Base-by-base conservation (phyloP, 2,329 filamentous ascomycete species). In the Exserohilum rostratum region DNA sequence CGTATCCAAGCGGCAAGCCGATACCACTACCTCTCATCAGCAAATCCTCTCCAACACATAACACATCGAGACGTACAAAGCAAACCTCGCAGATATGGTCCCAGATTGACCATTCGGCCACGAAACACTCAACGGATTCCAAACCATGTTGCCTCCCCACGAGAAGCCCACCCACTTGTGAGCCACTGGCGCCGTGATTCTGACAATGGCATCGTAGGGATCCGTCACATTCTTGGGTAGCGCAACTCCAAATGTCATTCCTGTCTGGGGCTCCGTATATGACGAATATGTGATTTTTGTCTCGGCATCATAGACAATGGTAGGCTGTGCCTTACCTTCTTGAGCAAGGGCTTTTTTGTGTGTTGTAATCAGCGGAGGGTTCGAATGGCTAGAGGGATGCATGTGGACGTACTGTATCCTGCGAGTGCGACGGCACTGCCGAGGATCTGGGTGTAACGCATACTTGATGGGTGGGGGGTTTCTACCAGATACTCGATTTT, bases 61-160 rank as follows among this genome's bases (percentile, higher is more conserved):
- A 6, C 22, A 25, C 22, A 2, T 6, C 3, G 18, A 12, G 9
- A 61, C 70, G 20, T 64, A 73, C 70, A 65, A 72, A 27, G 69
- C 70, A 50, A 71, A 72, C 6, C 70, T 64, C 29, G 69, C 63
- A 48, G 70, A 73, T 33, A 65, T 58, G 9, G 62, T 64, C 30
- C 60, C 61, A 37, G 64, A 65, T 18, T 64, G 64, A 9, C 65
- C 68, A 49, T 72, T 72, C 6, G 66, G 48, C 68, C 68, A 73
- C 15, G 63, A 64, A 50, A 73, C 60, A 30, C 67, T 68, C n/a
- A 73, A 52, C 15, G 70, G 70, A 44, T 72, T 67, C 67, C 66
- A 73, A 38, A 71, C 68, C 70, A 73, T 73, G 13, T 57, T 58
- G 15, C 70, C 70, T 34, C 69, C 69, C 70, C 70, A 72, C 6